Percentiles rank a stretch among this genome's conserved stretches.
phyloP scores from a whole-genome alignment of 2,329 filamentous ascomycete genomes.

The Colletotrichum shisoi region DNA sequence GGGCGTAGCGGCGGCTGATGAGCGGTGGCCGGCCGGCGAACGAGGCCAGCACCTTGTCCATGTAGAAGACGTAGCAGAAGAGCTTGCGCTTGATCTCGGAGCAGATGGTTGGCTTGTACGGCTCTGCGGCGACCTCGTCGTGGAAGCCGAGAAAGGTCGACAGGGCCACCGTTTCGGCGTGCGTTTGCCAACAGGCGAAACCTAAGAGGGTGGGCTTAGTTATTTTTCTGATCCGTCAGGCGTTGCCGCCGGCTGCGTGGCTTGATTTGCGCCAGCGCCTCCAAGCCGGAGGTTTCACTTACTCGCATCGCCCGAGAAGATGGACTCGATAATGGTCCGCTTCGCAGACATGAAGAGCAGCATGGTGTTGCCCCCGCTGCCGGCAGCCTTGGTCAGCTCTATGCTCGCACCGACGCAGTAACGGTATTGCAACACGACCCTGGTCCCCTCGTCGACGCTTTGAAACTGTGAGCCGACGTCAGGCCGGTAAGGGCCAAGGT shows the following conservation, averaged over 20 bases:
- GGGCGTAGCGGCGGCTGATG: conserved; percentile 48
- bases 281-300: conserved; percentile 24
- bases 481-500: conserved; percentile 26
- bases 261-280: no score
- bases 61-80: conserved; percentile 47
- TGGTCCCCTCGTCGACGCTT: conserved; percentile 23
- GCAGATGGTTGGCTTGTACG: conserved; percentile 44
- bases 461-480: conserved; percentile 13
- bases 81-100: conserved; percentile 45
- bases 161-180: conserved; percentile 47
- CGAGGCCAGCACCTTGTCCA: conserved; percentile 51
- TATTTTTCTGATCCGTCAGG: not conserved
- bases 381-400: conserved; percentile 45
- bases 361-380: conserved; percentile 44
- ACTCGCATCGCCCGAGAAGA: conserved; percentile 50
- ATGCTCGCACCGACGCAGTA: conserved; percentile 40
- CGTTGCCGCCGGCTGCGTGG: no score
- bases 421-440: conserved; percentile 40
- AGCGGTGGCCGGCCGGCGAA: conserved; percentile 55
- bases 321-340: conserved; percentile 47
- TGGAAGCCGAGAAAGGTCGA: conserved; percentile 44
- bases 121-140: conserved; percentile 29
- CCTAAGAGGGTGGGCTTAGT: conserved; percentile 12
- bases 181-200: conserved; percentile 40
- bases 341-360: conserved; percentile 47